Evolutionary conservation across 805 yeast species (phyloP).

Genomic region (Torulaspora gathmanii): DNA sequence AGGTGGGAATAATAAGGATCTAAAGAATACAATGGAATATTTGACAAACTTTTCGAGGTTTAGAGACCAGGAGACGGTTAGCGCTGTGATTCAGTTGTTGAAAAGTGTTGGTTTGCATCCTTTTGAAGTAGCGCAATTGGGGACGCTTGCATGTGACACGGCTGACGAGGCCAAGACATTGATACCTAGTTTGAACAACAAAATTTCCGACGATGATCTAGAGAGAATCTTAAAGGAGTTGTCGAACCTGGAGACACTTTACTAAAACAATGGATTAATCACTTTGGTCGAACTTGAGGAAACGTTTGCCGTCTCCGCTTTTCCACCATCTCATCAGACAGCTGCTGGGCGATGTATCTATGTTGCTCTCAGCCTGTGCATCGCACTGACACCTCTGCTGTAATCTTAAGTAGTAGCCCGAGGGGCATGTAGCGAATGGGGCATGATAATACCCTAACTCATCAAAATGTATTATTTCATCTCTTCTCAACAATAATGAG

Average conservation of each 20-base stretch:
- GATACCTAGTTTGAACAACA: conserved; percentile 78
- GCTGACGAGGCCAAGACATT: conserved; percentile 95
- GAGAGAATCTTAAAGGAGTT: conserved; percentile 85
- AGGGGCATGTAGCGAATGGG: conserved; percentile 64
- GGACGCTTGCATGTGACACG: conserved; percentile 89
- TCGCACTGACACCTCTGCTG: conserved; percentile 62
- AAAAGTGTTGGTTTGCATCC: conserved; percentile 80
- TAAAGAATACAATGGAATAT: conserved; percentile 88
- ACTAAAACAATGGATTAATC: conserved; percentile 13
- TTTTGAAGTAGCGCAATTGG: conserved; percentile 85
- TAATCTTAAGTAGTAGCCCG: conserved; percentile 44
- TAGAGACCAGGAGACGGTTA: conserved; percentile 85
- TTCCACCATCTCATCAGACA: conserved; percentile 78
- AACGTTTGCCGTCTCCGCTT: conserved; percentile 47
- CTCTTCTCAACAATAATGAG: conserved; percentile 50
- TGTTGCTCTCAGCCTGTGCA: conserved; percentile 40
- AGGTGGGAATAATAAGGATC: conserved; percentile 77
- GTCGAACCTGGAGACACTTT: conserved; percentile 55
- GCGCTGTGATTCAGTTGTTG: conserved; percentile 85
- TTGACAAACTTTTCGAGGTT: conserved; percentile 82
- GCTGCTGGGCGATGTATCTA: conserved; percentile 47
- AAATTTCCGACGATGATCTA: conserved; percentile 80
- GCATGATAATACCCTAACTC: conserved; percentile 77
- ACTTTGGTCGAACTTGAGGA: conserved; percentile 16
- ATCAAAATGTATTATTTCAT: conserved; percentile 69